Conservation (phyloP, 176 grass and related monocot genomes). For the Avena insularis region DNA sequence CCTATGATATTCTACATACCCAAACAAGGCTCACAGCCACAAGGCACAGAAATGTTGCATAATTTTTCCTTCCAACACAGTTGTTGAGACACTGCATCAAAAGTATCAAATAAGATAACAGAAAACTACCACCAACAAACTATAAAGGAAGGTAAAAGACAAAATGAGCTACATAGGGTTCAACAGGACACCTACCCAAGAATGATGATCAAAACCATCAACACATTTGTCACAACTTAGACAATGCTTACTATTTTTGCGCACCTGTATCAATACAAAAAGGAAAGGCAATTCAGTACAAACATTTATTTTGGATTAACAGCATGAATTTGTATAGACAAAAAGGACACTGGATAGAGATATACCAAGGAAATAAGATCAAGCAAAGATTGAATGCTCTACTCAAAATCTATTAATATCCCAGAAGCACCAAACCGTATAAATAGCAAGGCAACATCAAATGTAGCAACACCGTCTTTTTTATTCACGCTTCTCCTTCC, state of each 20-base stretch:
- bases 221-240: conserved; percentile 60
- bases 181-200: conserved; percentile 73
- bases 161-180: conserved; percentile 9
- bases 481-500: neutral
- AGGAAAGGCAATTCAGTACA: neutral
- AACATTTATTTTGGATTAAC: neutral
- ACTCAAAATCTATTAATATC: conserved; percentile 25
- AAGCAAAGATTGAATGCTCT: neutral
- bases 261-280: conserved; percentile 63
- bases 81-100: conserved; percentile 93
- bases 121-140: neutral
- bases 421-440: neutral
- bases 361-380: neutral
- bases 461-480: neutral
- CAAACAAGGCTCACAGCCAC: conserved; percentile 83
- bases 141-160: neutral
- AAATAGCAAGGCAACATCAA: conserved; percentile 22
- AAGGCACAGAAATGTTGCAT: conserved; percentile 80
- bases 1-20: conserved; percentile 54
- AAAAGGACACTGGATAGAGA: neutral
- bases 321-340: conserved; percentile 20
- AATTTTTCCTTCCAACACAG: conserved; percentile 97
- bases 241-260: conserved; percentile 91
- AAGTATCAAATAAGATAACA: conserved; percentile 30
- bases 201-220: conserved; percentile 85